Base-by-base conservation (phyloP, 176 grass and related monocot species). In the Phoenix roebelenii region DNA sequence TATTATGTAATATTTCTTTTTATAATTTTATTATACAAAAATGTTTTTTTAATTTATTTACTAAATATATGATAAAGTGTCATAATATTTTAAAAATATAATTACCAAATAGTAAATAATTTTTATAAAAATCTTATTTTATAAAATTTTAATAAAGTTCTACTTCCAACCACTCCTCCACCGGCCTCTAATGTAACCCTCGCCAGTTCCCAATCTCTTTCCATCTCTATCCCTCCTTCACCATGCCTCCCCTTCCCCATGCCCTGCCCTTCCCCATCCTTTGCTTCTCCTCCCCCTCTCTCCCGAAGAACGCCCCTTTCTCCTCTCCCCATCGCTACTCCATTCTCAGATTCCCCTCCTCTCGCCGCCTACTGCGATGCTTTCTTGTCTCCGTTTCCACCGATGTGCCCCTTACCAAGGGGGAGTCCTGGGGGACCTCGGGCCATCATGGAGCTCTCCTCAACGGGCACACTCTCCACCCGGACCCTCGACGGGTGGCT, bases 371-470 rank as follows among this genome's bases (percentile, higher is more conserved):
- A 17, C 55, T 51, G 22, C 60, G 56, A 62, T 69, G 68, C 67
- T 55, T 69, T 57, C 65, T 75, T 16, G 59, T 52, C 7, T 75
- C 79, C 55, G 26, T 77, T 25, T 57, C 73, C 25, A 63, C 80
- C 15, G 69, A 77, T 15, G 12, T 3, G 22, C 71, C 49, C 18
- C 18, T 30, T 10, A 5, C 6, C 18, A 16, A 54, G 24, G 4
- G 24, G 22, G 58, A 51, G 19, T 23, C 57, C 67, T 61, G 25
- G 54, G 58, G 73, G 10, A 82, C 35, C 35, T 7, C 72, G 92
- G 62, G 87, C 87, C 26, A 72, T 97, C 30, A 72, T 85, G 55
- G 92, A 97, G 80, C 78, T 97, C 15, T 83, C 92, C 39, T 77
- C 78, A 2, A 79, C 74, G 1, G 83, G 87, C 7, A 91, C 87